Conservation (phyloP, 2,329 filamentous ascomycete species). For the Elsinoe ampelina region DNA sequence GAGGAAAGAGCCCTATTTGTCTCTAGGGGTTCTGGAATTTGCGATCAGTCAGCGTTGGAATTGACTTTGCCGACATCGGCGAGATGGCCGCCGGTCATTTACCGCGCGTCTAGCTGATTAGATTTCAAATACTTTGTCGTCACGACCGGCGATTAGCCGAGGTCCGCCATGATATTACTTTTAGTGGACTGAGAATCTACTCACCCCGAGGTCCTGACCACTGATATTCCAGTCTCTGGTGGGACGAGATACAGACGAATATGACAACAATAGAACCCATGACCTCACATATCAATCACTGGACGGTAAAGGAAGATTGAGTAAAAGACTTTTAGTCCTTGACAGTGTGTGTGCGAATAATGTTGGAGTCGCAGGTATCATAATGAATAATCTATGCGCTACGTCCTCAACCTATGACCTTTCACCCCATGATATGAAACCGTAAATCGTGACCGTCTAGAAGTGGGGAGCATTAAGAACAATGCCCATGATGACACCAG, state of each 20-base stretch:
- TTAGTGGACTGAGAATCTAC: no score
- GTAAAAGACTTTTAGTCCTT: background rate
- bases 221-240: no score
- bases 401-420: background rate
- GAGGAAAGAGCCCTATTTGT: background rate
- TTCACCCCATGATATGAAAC: background rate
- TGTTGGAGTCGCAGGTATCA: background rate
- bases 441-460: background rate
- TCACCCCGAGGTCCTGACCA: no score
- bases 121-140: no score
- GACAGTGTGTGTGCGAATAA: background rate
- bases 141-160: no score
- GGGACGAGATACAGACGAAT: no score
- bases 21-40: background rate
- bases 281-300: no score
- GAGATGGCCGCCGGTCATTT: background rate
- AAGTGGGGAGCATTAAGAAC: constrained; percentile 51
- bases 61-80: background rate
- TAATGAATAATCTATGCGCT: background rate
- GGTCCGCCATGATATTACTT: no score
- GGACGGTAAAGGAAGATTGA: no score
- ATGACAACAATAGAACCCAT: no score
- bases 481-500: constrained; percentile 53
- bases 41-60: background rate
- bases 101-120: no score